Conservation (phyloP, 2,329 filamentous ascomycete species). For the Pseudovirgaria hyperparasitica region DNA sequence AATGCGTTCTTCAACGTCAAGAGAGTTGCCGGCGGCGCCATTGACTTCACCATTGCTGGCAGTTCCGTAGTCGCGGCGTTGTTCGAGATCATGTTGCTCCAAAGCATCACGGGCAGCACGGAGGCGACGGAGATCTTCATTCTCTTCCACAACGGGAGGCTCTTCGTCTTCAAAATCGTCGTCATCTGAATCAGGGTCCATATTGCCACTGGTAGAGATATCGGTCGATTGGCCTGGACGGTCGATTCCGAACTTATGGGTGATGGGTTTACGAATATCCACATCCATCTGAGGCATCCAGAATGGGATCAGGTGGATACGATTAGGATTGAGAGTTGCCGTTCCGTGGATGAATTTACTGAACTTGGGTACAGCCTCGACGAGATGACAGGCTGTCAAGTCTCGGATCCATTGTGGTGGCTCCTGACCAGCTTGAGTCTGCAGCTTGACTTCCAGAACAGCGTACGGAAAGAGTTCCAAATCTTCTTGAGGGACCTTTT, state of each 20-base stretch:
- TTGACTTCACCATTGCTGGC: constrained; percentile 17
- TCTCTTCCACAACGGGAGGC: constrained; percentile 15
- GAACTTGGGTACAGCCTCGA: constrained; percentile 98
- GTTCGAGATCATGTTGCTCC: constrained; percentile 36
- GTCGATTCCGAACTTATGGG: constrained; percentile 82
- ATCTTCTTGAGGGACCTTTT: constrained; percentile 72
- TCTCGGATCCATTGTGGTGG: constrained; percentile 95
- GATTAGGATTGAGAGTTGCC: constrained; percentile 71
- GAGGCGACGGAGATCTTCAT: constrained; percentile 30
- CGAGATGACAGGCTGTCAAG: constrained; percentile 81
- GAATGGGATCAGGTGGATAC: constrained; percentile 83
- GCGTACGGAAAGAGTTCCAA: constrained; percentile 91
- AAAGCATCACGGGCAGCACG: constrained; percentile 38
- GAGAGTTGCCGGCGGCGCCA: constrained; percentile 25
- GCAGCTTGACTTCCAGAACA: constrained; percentile 91
- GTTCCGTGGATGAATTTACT: constrained; percentile 98
- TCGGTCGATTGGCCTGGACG: constrained; percentile 62
- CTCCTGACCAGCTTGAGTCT: constrained; percentile 90
- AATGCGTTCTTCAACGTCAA: constrained; percentile 79
- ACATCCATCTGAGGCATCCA: constrained; percentile 99
- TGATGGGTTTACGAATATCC: constrained; percentile 87
- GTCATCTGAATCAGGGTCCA: constrained; percentile 63
- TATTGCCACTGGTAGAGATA: constrained; percentile 63
- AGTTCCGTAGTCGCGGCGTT: constrained; percentile 35
- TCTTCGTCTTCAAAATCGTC: constrained; percentile 35